Conservation (phyloP, 495 filamentous ascomycete species). For the Penicillium coprophilum region DNA sequence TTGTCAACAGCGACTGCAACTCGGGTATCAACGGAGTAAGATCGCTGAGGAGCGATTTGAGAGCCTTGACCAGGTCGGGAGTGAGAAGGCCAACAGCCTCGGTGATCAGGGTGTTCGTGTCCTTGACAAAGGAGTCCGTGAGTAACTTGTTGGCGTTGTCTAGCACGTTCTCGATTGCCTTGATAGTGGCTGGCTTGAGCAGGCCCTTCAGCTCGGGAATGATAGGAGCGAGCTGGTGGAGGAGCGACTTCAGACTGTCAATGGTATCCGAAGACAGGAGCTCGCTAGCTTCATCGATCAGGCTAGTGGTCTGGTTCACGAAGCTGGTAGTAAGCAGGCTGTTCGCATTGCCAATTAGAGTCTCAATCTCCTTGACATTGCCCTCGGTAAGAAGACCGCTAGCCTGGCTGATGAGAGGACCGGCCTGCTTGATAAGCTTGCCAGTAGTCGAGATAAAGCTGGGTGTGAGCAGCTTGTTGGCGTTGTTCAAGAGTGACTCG, state of each 20-base stretch:
- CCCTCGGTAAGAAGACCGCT: constrained; percentile 32
- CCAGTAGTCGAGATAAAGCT: constrained; percentile 26
- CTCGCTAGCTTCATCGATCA: constrained; percentile 38
- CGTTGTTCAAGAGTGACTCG: background rate
- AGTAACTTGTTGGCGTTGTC: constrained; percentile 40
- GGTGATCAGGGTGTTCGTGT: constrained; percentile 36
- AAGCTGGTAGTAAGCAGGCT: constrained; percentile 34
- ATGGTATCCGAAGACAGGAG: constrained; percentile 35
- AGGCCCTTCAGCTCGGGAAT: constrained; percentile 25
- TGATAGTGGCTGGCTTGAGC: constrained; percentile 35
- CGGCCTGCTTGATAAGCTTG: constrained; percentile 39
- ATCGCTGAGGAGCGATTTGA: constrained; percentile 39
- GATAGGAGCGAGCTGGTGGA: constrained; percentile 5
- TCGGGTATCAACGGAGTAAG: constrained; percentile 34
- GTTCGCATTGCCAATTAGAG: constrained; percentile 39
- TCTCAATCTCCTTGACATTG: constrained; percentile 37
- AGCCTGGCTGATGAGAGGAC: constrained; percentile 35
- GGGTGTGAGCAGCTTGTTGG: constrained; percentile 10
- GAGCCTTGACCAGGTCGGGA: constrained; percentile 34
- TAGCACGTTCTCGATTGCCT: constrained; percentile 38
- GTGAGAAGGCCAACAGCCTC: constrained; percentile 41
- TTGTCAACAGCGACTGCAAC: constrained; percentile 36
- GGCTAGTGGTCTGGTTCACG: constrained; percentile 23
- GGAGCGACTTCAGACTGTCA: constrained; percentile 36
- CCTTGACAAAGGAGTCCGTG: constrained; percentile 37